Percentiles rank a stretch among this genome's conserved stretches.
phyloP scores from a whole-genome alignment of 2,329 filamentous ascomycete genomes.

The Colletotrichum cordylinicola region DNA sequence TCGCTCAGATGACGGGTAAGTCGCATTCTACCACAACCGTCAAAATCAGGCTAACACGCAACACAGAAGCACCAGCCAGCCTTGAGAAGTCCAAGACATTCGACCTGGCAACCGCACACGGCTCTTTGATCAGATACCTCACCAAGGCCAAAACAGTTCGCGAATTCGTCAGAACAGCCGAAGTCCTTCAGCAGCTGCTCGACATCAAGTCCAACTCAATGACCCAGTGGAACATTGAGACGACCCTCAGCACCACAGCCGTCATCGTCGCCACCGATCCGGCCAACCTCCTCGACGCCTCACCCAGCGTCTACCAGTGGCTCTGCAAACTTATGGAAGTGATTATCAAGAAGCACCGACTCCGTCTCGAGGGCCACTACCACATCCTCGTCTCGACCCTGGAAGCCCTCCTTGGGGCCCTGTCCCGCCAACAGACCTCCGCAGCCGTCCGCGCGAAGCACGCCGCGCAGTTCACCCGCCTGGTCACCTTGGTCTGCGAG shows the following conservation, averaged over 20 bases:
- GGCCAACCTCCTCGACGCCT: conserved; percentile 27
- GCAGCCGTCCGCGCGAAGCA: conserved; percentile 40
- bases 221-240: conserved; percentile 64
- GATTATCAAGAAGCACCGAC: conserved; percentile 64
- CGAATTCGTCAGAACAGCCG: conserved; percentile 44
- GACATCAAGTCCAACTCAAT: conserved; percentile 56
- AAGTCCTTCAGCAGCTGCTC: conserved; percentile 50
- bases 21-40: neutral
- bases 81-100: conserved; percentile 30
- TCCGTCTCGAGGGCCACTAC: conserved; percentile 67
- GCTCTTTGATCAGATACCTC: conserved; percentile 41
- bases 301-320: conserved; percentile 46
- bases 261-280: conserved; percentile 32
- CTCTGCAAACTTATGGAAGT: conserved; percentile 61
- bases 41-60: neutral
- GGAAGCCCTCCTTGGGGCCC: conserved; percentile 59
- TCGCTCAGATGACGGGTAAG: conserved; percentile 45
- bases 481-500: conserved; percentile 65
- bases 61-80: conserved; percentile 4
- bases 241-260: conserved; percentile 52
- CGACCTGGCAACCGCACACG: conserved; percentile 47
- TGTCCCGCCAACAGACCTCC: conserved; percentile 41
- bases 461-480: conserved; percentile 58
- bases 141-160: conserved; percentile 29
- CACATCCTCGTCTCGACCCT: conserved; percentile 61